Percentiles rank a stretch among this genome's conserved stretches.
phyloP scores from a whole-genome alignment of 768 basidiomycete genomes.

The Peribolospora baueri region DNA sequence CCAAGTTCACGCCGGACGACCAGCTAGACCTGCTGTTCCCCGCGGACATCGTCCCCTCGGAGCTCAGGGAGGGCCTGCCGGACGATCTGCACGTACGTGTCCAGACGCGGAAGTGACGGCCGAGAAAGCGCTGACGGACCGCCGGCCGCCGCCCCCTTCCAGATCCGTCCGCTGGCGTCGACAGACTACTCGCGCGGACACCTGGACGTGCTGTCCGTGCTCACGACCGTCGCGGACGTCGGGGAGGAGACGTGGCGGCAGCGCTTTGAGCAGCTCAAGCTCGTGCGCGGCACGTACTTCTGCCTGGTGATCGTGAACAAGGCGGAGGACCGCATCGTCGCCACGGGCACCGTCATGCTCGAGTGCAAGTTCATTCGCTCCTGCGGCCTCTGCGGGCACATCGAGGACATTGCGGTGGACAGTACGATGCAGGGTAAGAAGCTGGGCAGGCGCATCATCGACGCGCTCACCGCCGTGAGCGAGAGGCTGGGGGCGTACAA shows the following conservation, averaged over 20 bases:
- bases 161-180: conserved; percentile 76
- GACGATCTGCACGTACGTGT: no score
- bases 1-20: no score
- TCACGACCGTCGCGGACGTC: conserved; percentile 44
- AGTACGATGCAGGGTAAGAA: conserved; percentile 72
- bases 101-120: no score
- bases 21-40: no score
- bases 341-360: conserved; percentile 55
- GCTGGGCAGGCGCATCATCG: conserved; percentile 64
- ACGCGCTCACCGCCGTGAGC: conserved; percentile 60
- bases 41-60: no score
- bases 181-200: conserved; percentile 64
- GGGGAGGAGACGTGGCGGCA: conserved; percentile 41
- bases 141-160: conserved; percentile 1
- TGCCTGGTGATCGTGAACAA: conserved; percentile 60
- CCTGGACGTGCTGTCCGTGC: conserved; percentile 49
- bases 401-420: conserved; percentile 92
- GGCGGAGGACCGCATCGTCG: conserved; percentile 47
- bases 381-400: conserved; percentile 72
- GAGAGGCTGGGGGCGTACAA: conserved; percentile 70
- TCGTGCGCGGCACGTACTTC: conserved; percentile 39
- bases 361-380: conserved; percentile 85
- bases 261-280: conserved; percentile 31
- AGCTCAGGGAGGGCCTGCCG: no score
- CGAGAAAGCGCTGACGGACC: no score